Conservation (phyloP, 176 grass and related monocot genomes). For the Cenchrus purpureus region DNA sequence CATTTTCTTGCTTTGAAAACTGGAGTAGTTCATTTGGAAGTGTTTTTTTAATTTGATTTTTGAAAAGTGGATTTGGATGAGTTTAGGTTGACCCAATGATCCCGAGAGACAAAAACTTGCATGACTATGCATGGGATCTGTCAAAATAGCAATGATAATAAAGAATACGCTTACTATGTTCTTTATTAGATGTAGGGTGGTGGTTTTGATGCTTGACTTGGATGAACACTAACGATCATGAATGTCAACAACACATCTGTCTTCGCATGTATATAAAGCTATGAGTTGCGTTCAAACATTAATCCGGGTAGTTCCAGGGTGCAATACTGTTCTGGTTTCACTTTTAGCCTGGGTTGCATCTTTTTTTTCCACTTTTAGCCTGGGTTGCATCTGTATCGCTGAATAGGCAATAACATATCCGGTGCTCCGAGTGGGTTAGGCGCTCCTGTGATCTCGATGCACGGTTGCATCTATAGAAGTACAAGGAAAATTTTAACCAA, state of each 20-base stretch:
- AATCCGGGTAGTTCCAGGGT: neutral
- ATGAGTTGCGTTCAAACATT: neutral
- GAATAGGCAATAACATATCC: neutral
- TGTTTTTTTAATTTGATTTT: neutral
- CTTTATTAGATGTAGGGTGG: neutral
- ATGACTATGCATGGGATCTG: neutral
- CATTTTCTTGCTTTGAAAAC: conserved; percentile 8
- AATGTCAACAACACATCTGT: neutral
- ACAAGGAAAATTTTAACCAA: neutral
- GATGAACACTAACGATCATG: neutral
- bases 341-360: neutral
- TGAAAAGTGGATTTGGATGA: neutral
- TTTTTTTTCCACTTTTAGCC: neutral
- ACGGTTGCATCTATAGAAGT: neutral
- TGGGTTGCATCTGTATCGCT: neutral
- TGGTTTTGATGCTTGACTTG: conserved; percentile 18
- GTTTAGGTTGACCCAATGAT: neutral
- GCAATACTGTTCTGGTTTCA: neutral
- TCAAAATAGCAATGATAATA: neutral
- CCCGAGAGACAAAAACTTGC: neutral
- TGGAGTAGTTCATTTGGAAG: neutral
- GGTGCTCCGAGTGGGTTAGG: neutral
- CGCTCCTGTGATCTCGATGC: neutral
- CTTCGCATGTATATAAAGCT: neutral
- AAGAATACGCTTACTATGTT: neutral